Conservation (phyloP, 1,139 yeast genomes). For the Suhomyces chickasaworum region DNA sequence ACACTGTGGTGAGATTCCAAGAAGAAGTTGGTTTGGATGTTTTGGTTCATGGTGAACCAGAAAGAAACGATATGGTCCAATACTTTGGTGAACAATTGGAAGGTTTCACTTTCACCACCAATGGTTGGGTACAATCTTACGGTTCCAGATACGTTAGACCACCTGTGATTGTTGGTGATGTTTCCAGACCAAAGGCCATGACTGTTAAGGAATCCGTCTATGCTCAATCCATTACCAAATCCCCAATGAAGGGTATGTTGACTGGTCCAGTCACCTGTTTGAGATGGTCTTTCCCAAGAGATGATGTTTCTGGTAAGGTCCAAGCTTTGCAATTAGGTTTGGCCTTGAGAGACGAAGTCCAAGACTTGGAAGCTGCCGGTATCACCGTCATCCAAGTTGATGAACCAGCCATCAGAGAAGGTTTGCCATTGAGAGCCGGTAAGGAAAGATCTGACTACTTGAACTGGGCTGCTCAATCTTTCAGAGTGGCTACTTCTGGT, state of each 20-base stretch:
- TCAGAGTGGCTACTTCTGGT: slow-evolving; percentile 99
- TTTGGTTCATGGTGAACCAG: slow-evolving; percentile 99
- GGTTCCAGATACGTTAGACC: slow-evolving; percentile 99
- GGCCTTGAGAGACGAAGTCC: slow-evolving; percentile 97
- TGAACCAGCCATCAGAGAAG: slow-evolving; percentile 99
- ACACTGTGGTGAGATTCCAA: slow-evolving; percentile 95
- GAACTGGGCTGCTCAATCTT: slow-evolving; percentile 99
- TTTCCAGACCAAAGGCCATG: slow-evolving; percentile 98
- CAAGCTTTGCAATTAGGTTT: slow-evolving; percentile 97
- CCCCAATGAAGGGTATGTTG: slow-evolving; percentile 99
- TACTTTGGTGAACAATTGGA: slow-evolving; percentile 98
- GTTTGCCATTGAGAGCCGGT: slow-evolving; percentile 99
- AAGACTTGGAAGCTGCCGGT: slow-evolving; percentile 98
- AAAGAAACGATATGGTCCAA: slow-evolving; percentile 99
- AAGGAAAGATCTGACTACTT: slow-evolving; percentile 94
- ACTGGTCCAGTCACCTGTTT: slow-evolving; percentile 99
- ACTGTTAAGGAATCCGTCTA: slow-evolving; percentile 98
- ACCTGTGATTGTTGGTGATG: slow-evolving; percentile 98
- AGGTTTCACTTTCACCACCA: slow-evolving; percentile 96
- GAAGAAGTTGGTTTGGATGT: slow-evolving; percentile 98
- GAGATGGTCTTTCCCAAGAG: slow-evolving; percentile 99
- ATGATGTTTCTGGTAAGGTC: slow-evolving; percentile 89
- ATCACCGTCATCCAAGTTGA: slow-evolving; percentile 98
- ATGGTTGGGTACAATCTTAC: slow-evolving; percentile 99
- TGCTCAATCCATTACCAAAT: slow-evolving; percentile 93